Conservation (phyloP, 345 rosid species). For the Crucihimalaya himalaica region DNA sequence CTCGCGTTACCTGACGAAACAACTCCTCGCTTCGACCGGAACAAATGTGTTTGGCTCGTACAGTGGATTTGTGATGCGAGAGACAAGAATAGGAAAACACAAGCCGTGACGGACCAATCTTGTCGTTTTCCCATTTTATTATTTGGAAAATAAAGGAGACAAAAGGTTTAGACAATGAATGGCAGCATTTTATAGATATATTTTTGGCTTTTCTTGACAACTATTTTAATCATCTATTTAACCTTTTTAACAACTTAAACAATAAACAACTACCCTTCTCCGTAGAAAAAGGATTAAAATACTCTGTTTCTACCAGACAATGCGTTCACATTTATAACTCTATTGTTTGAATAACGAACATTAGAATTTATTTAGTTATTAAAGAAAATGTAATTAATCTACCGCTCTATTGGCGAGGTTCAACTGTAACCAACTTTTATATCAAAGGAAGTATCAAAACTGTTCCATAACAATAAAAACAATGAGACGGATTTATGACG, state of each 20-base stretch:
- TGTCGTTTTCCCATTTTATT: slow-evolving; percentile 24
- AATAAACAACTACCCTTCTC: no score
- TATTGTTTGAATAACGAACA: no score
- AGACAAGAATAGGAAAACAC: slow-evolving; percentile 9
- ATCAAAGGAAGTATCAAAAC: no score
- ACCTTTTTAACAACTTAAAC: not conserved
- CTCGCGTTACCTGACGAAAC: not conserved
- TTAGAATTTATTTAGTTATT: no score
- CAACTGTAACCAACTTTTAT: no score
- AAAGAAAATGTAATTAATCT: no score
- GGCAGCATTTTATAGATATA: not conserved
- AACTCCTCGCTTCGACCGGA: not conserved
- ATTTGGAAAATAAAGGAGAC: not conserved
- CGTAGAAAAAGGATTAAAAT: no score
- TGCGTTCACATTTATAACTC: no score
- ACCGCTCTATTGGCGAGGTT: no score
- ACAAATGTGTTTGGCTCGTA: not conserved
- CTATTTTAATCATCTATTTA: not conserved
- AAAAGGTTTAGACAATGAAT: not conserved
- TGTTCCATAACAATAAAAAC: no score
- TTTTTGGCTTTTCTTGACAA: not conserved
- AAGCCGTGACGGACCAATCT: not conserved
- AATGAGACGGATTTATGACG: no score
- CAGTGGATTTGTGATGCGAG: slow-evolving; percentile 23
- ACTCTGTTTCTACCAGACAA: no score